Base-by-base conservation (phyloP, 31 red algal species). In the Odonthalia washingtoniensis region DNA sequence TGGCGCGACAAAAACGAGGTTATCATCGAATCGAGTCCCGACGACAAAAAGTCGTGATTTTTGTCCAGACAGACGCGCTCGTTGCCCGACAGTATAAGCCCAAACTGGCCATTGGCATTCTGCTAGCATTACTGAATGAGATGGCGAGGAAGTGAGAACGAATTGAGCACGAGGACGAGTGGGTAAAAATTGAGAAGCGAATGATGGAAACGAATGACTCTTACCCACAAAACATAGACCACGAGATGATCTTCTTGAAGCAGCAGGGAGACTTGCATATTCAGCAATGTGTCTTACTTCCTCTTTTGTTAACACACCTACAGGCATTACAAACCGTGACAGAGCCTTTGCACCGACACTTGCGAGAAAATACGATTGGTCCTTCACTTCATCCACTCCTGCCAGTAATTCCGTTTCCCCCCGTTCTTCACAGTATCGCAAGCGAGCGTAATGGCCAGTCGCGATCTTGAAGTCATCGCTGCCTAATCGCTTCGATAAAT, bases 181-280 rank as follows among this genome's bases (percentile, higher is more conserved):
- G 32, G 63, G 77, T 34, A 94, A 49, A 86, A 85, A 89, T 34
- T 75, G 74, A 28, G 32, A 72, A 24, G 86, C 26, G 64, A 94
- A 86, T 34, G 46, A 27, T 32, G 70, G 72, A 80, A 94, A 84
- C 31, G 67, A 61, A 24, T 86, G 70, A n/a, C n/a, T n/a, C 46
- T 90, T 89, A 16, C 90, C 94, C 41, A 96, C 86, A 87, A 96
- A 96, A 40, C 94, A 96, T 24, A 96, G 87, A 1, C 94, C 94
- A 3, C 90, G 70, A n/a, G 85, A 89, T 16, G 85, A 86, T 30
- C 77, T 77, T 0, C 49, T 43, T 26, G 14, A 27, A 14, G 94
- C 94, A 36, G 85, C 72, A 14, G 90, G 79, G 26, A 96, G 82
- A 2, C 82, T 57, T 17, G 77, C 62, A 30, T 73, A 64, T 26